Conservation (phyloP, 2,329 filamentous ascomycete genomes). For the Zarea fungicola region DNA sequence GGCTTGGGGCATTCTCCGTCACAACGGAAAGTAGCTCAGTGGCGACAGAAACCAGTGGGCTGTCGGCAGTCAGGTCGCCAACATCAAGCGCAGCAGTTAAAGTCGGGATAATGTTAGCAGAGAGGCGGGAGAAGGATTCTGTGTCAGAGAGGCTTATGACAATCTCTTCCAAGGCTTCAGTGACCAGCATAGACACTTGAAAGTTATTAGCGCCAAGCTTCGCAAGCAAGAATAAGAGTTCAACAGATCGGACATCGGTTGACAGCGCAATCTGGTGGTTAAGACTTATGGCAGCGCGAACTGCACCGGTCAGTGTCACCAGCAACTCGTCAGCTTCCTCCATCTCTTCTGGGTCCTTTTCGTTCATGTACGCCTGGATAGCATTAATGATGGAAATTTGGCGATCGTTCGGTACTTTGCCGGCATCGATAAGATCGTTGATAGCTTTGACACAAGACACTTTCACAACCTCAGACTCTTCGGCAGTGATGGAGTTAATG, state of each 20-base stretch:
- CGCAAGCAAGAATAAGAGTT: constrained; percentile 81
- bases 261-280: constrained; percentile 71
- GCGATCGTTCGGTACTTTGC: constrained; percentile 45
- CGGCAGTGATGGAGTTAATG: constrained; percentile 68
- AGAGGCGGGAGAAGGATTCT: constrained; percentile 71
- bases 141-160: constrained; percentile 62
- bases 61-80: constrained; percentile 77
- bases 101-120: constrained; percentile 79
- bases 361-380: constrained; percentile 67
- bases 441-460: constrained; percentile 86
- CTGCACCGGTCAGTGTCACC: constrained; percentile 80
- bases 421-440: constrained; percentile 58
- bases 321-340: constrained; percentile 88
- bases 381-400: constrained; percentile 60
- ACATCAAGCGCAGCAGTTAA: constrained; percentile 87
- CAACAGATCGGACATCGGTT: constrained; percentile 66
- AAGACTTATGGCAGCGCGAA: constrained; percentile 76
- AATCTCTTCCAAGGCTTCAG: constrained; percentile 87
- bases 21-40: constrained; percentile 78
- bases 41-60: constrained; percentile 78
- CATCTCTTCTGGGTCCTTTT: constrained; percentile 76
- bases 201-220: constrained; percentile 87
- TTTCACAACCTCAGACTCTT: constrained; percentile 82
- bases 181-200: constrained; percentile 81
- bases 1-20: constrained; percentile 75